Conservation (phyloP, 257 asterid genomes). For the Dorcoceras hygrometricum region DNA sequence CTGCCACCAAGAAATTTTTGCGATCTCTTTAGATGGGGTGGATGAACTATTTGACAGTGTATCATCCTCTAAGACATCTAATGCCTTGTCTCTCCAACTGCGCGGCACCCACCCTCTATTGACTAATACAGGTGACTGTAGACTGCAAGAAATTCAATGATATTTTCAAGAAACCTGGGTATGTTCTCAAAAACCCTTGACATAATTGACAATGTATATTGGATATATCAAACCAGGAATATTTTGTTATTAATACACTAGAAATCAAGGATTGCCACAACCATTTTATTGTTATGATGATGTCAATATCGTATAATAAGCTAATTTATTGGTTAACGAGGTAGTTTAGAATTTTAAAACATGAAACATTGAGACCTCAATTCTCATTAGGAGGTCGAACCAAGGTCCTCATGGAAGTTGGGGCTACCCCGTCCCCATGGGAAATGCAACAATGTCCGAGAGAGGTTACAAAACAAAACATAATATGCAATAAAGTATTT, state of each 20-base stretch:
- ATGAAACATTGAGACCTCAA: not conserved
- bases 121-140: conserved; percentile 67
- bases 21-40: conserved; percentile 40
- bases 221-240: conserved; percentile 5
- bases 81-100: conserved; percentile 80
- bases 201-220: conserved; percentile 2
- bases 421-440: too few relatives aligned
- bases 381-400: too few relatives aligned
- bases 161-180: conserved; percentile 30
- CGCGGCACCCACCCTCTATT: conserved; percentile 99
- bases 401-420: too few relatives aligned
- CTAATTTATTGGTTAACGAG: not conserved
- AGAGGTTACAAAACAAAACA: not conserved
- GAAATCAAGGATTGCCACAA: not conserved
- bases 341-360: not conserved
- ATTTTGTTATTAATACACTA: not conserved
- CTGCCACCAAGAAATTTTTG: conserved; percentile 52
- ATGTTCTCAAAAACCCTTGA: conserved; percentile 24
- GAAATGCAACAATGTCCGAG: too few relatives aligned
- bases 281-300: not conserved
- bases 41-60: conserved; percentile 30
- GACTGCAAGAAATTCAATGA: conserved; percentile 44
- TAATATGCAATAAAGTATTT: not conserved
- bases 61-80: conserved; percentile 34
- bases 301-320: not conserved